A percentile compares a stretch with the other conserved stretches of the same genome.
Evolutionary conservation across 345 rosid species (phyloP).

Genomic region (Eucalyptus cloeziana): DNA sequence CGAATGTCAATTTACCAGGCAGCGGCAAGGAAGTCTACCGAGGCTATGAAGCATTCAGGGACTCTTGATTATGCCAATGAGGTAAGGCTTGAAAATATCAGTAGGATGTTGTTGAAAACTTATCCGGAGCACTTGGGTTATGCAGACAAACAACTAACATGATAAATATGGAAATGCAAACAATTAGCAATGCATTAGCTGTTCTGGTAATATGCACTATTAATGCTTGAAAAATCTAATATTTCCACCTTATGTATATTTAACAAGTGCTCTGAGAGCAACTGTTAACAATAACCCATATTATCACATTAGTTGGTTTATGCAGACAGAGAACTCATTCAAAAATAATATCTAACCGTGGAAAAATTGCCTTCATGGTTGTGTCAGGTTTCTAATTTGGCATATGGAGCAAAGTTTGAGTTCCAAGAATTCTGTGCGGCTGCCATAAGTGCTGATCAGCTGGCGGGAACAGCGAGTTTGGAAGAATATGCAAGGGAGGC

Average conservation of each 20-base stretch:
- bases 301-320: background rate
- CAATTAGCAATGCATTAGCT: background rate
- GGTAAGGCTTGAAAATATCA: slow-evolving; percentile 18
- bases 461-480: slow-evolving; percentile 77
- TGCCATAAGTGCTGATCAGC: slow-evolving; percentile 71
- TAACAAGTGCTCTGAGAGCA: background rate
- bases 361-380: background rate
- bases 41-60: slow-evolving; percentile 73
- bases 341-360: background rate
- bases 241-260: background rate
- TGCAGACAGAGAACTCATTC: background rate
- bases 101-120: background rate
- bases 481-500: slow-evolving; percentile 77
- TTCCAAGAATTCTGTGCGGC: slow-evolving; percentile 91
- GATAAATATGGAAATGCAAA: background rate
- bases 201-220: background rate
- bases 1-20: slow-evolving; percentile 26
- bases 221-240: background rate
- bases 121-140: background rate
- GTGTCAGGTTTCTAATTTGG: slow-evolving; percentile 47
- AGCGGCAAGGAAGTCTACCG: slow-evolving; percentile 36
- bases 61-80: slow-evolving; percentile 52
- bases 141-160: background rate
- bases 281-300: background rate
- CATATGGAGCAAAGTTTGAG: slow-evolving; percentile 46